A percentile compares a stretch with the other conserved stretches of the same genome.
Conservation (phyloP, 768 basidiomycete genomes). For the Clavaria fumosa region DNA sequence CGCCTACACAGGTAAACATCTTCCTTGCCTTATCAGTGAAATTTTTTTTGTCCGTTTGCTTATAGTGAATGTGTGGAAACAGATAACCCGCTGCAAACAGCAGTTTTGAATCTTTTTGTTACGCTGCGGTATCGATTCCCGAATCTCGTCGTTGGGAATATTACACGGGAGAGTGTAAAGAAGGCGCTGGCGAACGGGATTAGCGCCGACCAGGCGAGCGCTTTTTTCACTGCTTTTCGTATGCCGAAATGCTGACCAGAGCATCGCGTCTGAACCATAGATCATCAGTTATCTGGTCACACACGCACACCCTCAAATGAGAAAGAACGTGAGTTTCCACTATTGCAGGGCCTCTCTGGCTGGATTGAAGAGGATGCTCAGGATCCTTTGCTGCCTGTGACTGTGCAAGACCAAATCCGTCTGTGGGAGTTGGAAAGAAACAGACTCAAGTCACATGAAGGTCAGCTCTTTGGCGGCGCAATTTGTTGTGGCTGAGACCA, state of each 20-base stretch:
- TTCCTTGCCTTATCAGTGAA: constrained; percentile 8
- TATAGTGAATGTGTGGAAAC: constrained; percentile 10
- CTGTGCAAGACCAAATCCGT: constrained; percentile 95
- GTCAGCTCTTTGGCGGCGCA: constrained; percentile 26
- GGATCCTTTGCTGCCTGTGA: constrained; percentile 90
- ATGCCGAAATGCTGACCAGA: constrained; percentile 10
- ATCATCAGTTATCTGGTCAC: constrained; percentile 90
- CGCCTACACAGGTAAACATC: constrained; percentile 74
- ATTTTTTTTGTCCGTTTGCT: no score
- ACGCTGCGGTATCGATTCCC: constrained; percentile 89
- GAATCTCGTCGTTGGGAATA: constrained; percentile 89
- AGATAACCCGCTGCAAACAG: constrained; percentile 95
- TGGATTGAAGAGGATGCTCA: constrained; percentile 17
- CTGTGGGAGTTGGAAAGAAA: constrained; percentile 96
- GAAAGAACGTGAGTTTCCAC: constrained; percentile 54
- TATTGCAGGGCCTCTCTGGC: constrained; percentile 1
- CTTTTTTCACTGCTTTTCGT: constrained; percentile 11
- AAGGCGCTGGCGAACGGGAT: constrained; percentile 90
- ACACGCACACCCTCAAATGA: constrained; percentile 98
- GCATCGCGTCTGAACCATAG: no score
- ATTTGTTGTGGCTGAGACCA: constrained; percentile 14
- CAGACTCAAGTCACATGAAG: constrained; percentile 76
- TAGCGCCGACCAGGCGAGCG: constrained; percentile 79
- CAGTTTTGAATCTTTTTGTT: constrained; percentile 88
- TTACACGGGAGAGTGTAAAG: constrained; percentile 92